Conservation (phyloP, 495 filamentous ascomycete species). For the Penicillium robsamsonii region DNA sequence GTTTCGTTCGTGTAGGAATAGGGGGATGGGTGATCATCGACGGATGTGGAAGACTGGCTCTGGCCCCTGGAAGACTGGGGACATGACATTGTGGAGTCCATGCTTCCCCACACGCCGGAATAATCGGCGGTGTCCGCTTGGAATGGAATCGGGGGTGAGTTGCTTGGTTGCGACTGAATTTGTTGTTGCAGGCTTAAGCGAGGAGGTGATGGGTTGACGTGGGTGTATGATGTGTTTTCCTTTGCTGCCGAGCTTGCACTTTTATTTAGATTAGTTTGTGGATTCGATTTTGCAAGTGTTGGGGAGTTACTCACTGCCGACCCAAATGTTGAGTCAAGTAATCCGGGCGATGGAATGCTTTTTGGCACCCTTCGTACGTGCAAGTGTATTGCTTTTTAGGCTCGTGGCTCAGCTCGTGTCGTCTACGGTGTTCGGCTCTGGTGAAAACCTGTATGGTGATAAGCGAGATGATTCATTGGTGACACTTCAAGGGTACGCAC, state of each 20-base stretch:
- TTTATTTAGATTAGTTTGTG: not conserved
- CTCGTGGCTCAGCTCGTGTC: slow-evolving; percentile 21
- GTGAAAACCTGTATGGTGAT: slow-evolving; percentile 61
- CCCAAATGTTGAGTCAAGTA: slow-evolving; percentile 20
- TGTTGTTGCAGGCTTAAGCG: not conserved
- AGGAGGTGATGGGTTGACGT: not conserved
- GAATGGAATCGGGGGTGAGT: not conserved
- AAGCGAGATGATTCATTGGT: slow-evolving; percentile 2
- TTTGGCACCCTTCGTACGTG: slow-evolving; percentile 15
- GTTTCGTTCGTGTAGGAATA: slow-evolving; percentile 9
- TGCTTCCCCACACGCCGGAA: slow-evolving; percentile 1
- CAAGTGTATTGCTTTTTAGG: slow-evolving; percentile 16
- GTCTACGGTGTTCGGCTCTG: slow-evolving; percentile 66
- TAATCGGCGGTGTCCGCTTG: not conserved
- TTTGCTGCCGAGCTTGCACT: not conserved
- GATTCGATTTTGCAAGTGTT: not conserved
- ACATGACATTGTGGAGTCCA: slow-evolving; percentile 5
- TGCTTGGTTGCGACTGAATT: not conserved
- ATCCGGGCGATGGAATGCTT: slow-evolving; percentile 23
- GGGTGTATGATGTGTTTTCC: not conserved
- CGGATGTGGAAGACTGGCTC: slow-evolving; percentile 5
- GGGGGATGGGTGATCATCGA: slow-evolving; percentile 1
- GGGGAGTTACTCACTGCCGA: slow-evolving; percentile 13
- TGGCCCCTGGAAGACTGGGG: not conserved
- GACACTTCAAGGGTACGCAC: slow-evolving; percentile 30